Base-by-base conservation (phyloP, 2,329 filamentous ascomycete genomes). In the Aureobasidium sp. region DNA sequence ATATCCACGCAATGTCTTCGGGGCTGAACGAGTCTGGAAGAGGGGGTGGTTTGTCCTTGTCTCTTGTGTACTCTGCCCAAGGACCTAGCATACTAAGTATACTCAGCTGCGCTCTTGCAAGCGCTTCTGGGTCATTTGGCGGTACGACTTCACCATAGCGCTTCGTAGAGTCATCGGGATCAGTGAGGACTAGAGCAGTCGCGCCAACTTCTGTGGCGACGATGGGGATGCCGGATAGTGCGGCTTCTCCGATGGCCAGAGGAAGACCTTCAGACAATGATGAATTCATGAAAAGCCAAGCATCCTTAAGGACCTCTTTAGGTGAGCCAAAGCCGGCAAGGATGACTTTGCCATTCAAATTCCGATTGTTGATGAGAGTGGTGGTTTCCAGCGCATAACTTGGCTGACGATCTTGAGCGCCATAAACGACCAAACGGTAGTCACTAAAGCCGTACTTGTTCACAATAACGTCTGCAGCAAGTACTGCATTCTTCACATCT, bases 371-470 rank as follows among this genome's bases (percentile, higher is more conserved):
- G 56, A 80, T 77, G 34, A 80, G 74, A 61, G 78, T 78, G 62
- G 75, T 77, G 66, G 75, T 81, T 61, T 76, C 78, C 0, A 78
- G 79, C 1, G 79, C 79, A 60, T 83, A 83, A 1, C 78, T 75
- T 0, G 80, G 80, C 21, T 80, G 75, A 57, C 81, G 80, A 64
- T 84, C 81, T 53, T 82, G 77, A 16, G 79, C 79, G 10, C 81
- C 81, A 60, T 84, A 84, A 16, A 84, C 77, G 55, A 81, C 75
- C 2, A 84, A 73, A 50, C 76, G 73, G 64, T 84, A 84, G 55
- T 84, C 80, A 37, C 73, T 75, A 65, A 84, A 83, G n/a, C 80
- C 80, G 74, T 77, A 84, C 59, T 80, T 74, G 62, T 84, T 83
- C 58, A 83, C 75, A 57, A 84, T 83, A 57, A 84, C 77, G 59